phyloP scores from a whole-genome alignment of 805 yeast species.

The Candida qinlingensis region DNA sequence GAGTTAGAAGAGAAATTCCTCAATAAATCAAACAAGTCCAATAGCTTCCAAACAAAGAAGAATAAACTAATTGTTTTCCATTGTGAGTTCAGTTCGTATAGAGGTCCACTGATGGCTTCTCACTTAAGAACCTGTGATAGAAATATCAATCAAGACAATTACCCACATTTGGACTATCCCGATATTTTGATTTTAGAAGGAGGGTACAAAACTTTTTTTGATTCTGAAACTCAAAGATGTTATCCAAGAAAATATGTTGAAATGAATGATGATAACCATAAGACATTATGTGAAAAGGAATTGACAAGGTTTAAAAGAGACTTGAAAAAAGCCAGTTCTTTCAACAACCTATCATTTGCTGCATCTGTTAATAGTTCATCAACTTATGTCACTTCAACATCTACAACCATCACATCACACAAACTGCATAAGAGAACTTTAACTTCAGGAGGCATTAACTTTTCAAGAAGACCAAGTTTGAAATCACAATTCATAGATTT shows the following conservation, averaged over 20 bases:
- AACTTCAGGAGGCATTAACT: constrained; percentile 19
- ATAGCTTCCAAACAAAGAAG: constrained; percentile 18
- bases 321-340: constrained; percentile 34
- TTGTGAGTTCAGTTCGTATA: constrained; percentile 87
- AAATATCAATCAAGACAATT: constrained; percentile 59
- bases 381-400: constrained; percentile 2
- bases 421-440: constrained; percentile 20
- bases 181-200: constrained; percentile 87
- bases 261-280: constrained; percentile 65
- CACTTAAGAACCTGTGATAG: constrained; percentile 84
- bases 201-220: constrained; percentile 80
- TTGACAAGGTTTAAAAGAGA: constrained; percentile 46
- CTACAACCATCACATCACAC: not conserved
- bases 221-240: constrained; percentile 52
- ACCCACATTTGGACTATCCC: constrained; percentile 82
- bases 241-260: constrained; percentile 76
- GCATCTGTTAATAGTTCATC: constrained; percentile 15
- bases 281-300: constrained; percentile 49
- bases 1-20: constrained; percentile 55
- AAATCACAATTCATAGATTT: constrained; percentile 16
- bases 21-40: constrained; percentile 1
- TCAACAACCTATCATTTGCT: constrained; percentile 23
- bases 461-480: constrained; percentile 17
- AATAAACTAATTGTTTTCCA: constrained; percentile 71
- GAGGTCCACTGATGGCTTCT: constrained; percentile 93